Evolutionary conservation across 805 yeast species (phyloP).

Genomic region (Pichia manshurica): DNA sequence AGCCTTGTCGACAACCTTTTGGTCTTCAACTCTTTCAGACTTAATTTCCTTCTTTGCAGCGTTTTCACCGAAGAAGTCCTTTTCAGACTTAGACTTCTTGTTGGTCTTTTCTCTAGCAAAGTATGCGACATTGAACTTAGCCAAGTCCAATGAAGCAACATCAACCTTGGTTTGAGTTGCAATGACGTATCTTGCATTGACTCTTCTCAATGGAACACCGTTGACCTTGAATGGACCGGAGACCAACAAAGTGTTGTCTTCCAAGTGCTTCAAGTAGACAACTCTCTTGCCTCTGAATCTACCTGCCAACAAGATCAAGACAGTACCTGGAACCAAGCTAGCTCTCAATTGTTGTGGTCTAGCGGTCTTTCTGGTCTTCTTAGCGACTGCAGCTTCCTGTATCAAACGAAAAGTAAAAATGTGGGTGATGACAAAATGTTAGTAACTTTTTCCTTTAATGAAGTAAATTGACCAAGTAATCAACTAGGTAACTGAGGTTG

Average conservation of each 20-base stretch:
- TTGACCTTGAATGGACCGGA: conserved; percentile 99
- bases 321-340: conserved; percentile 96
- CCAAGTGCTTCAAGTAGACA: conserved; percentile 92
- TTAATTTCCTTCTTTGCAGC: conserved; percentile 80
- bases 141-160: conserved; percentile 73
- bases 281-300: conserved; percentile 99
- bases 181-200: conserved; percentile 96
- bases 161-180: conserved; percentile 94
- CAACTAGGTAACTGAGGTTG: no score
- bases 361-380: conserved; percentile 81
- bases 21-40: conserved; percentile 94
- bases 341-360: conserved; percentile 95
- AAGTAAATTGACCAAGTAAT: no score
- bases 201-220: conserved; percentile 99
- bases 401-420: conserved; percentile 1
- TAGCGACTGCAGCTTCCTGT: conserved; percentile 73
- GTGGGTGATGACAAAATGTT: conserved; percentile 1
- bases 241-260: conserved; percentile 95
- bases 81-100: conserved; percentile 80
- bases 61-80: conserved; percentile 79
- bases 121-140: conserved; percentile 91
- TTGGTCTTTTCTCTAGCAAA: conserved; percentile 92
- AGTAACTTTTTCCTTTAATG: conserved; percentile 2
- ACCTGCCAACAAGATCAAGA: conserved; percentile 94
- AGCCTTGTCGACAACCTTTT: conserved; percentile 90